phyloP scores from a whole-genome alignment of 2,329 filamentous ascomycete species.

The Colletotrichum abscissum region DNA sequence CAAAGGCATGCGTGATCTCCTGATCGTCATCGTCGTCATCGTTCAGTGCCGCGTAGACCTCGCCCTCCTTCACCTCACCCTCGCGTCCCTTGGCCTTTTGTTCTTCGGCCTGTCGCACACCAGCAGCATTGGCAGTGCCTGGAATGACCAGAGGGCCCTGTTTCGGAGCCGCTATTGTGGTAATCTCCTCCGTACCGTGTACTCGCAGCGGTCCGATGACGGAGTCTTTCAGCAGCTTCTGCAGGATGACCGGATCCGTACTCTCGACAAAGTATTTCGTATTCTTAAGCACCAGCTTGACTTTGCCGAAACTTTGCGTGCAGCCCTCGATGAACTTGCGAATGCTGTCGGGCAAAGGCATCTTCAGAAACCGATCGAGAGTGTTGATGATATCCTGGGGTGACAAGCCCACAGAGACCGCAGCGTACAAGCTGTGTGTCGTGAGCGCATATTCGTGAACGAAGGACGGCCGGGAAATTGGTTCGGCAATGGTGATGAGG shows the following conservation, averaged over 20 bases:
- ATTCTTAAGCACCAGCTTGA: constrained; percentile 93
- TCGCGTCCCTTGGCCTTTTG: constrained; percentile 57
- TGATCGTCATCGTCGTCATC: constrained; percentile 90
- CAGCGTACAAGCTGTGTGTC: constrained; percentile 92
- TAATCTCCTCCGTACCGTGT: constrained; percentile 77
- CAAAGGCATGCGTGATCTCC: constrained; percentile 91
- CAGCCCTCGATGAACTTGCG: constrained; percentile 81
- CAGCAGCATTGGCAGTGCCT: constrained; percentile 92
- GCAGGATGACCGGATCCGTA: constrained; percentile 85
- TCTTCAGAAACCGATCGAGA: constrained; percentile 90
- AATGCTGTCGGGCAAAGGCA: constrained; percentile 83
- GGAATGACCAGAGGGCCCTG: constrained; percentile 91
- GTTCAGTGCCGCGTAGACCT: constrained; percentile 79
- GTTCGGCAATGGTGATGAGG: constrained; percentile 94
- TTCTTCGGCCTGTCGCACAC: constrained; percentile 77
- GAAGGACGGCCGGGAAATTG: constrained; percentile 87
- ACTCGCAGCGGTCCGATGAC: constrained; percentile 84
- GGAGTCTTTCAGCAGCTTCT: constrained; percentile 85
- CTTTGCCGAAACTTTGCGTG: constrained; percentile 92
- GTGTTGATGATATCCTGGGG: constrained; percentile 91
- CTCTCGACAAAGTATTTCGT: constrained; percentile 96
- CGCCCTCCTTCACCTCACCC: constrained; percentile 67
- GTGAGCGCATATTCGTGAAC: constrained; percentile 95
- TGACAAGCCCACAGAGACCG: constrained; percentile 92
- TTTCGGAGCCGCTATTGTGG: constrained; percentile 84